These are phyloP conservation scores for Pilatotrama ljubarskyi DNA, from an alignment of 768 basidiomycete genomes.

Conservation along the genomic window DNA sequence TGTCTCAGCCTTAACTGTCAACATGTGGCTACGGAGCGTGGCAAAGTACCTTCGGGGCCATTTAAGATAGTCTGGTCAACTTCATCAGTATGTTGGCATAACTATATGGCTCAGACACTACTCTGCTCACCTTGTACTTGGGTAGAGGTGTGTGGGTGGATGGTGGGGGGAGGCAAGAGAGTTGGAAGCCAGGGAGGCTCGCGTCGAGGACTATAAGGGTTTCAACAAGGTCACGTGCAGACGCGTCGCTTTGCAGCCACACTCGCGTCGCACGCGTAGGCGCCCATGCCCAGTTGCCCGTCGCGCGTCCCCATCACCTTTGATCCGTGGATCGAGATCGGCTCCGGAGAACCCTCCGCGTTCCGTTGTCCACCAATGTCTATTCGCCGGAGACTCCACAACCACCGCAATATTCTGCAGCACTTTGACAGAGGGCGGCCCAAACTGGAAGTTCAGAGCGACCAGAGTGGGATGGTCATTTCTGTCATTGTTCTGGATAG, in stretches of 20 bases:
- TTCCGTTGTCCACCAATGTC: slow-evolving; percentile 2
- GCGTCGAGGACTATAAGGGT: slow-evolving; percentile 22
- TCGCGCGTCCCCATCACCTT: neutral
- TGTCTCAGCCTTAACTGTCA: neutral
- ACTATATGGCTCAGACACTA: neutral
- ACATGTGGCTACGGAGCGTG: slow-evolving; percentile 1
- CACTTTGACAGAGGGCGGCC: neutral
- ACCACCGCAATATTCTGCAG: neutral
- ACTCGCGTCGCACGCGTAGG: slow-evolving; percentile 23
- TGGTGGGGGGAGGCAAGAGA: slow-evolving; percentile 23
- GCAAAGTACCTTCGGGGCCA: slow-evolving; percentile 32
- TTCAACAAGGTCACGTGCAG: slow-evolving; percentile 28
- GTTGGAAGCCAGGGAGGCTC: slow-evolving; percentile 14
- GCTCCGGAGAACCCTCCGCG: neutral
- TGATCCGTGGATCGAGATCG: neutral
- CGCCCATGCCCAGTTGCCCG: slow-evolving; percentile 14
- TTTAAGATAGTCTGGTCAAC: slow-evolving; percentile 16
- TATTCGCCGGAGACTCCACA: neutral
- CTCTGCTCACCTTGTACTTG: slow-evolving; percentile 13
- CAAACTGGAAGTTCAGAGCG: neutral
- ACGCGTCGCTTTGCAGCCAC: slow-evolving; percentile 24
- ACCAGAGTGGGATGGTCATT: neutral
- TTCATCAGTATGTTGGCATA: neutral
- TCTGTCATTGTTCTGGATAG: slow-evolving; percentile 7
- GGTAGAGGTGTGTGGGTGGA: slow-evolving; percentile 17